Base-by-base conservation (phyloP, 352 stramenopile genomes). In the Lagenidium sp. region DNA sequence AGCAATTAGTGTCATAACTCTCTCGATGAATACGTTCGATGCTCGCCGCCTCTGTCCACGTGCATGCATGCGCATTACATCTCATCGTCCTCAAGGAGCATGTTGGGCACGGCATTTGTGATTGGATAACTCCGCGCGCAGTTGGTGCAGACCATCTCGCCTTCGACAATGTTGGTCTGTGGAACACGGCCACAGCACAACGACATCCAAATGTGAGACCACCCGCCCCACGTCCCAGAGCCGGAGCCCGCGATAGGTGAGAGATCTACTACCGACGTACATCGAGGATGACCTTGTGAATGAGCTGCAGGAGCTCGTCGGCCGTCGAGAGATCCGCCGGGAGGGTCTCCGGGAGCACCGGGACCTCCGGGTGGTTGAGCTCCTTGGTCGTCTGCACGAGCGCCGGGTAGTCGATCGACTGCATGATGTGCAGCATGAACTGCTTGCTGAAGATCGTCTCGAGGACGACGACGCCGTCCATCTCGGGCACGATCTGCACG, bases 371-470 rank as follows among this genome's bases (percentile, higher is more conserved):
- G 48, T 89, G 79, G 60, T 80, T 92, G 19, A 92, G 50, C 76
- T 92, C 74, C 45, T 78, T 73, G 21, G 74, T 85, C 19, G 80
- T 89, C 44, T 85, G 53, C 32, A 59, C 65, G n/a, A 92, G 55
- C 41, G 71, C 80, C 31, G 50, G 42, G 62, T 88, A 92, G 65
- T 92, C 80, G 44, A 92, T 92, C 53, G 77, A 83, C 53, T 82
- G 71, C 64, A 92, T 79, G 50, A 92, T 86, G 57, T 92, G 76
- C 40, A 88, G 53, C 70, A 89, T 86, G 50, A 92, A 92, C 29
- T 51, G 57, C 61, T 92, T 90, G 53, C 67, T 83, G 62, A 77
- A 92, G 22, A 87, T 57, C 32, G 77, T 92, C 61, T 89, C 61
- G 6, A 74, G 54, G 25, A 92, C 73, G 15, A 87, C 80, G 7